These are phyloP conservation scores for Taphrina deformans DNA, from an alignment of 1,139 yeast genomes.

Conservation along the genomic window DNA sequence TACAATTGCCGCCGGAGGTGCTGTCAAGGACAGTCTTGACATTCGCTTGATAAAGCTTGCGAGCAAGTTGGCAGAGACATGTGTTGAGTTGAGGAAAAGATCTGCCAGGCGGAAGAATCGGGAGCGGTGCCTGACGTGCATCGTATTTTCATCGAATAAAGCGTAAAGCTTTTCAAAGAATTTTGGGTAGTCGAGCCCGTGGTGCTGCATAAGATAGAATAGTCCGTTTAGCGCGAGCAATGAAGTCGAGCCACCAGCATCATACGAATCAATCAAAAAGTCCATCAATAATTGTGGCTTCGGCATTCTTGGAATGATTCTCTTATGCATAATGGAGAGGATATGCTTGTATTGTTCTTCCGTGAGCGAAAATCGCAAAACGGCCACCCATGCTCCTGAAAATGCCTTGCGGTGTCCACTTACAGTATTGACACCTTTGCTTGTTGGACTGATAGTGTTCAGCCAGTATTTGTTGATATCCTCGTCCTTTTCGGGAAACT, in stretches of 20 bases:
- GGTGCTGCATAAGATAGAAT: slow-evolving; percentile 76
- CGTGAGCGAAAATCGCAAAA: slow-evolving; percentile 55
- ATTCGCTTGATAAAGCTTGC: slow-evolving; percentile 87
- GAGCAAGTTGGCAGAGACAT: slow-evolving; percentile 74
- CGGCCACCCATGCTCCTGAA: slow-evolving; percentile 65
- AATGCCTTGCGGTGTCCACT: slow-evolving; percentile 60
- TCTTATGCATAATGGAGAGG: slow-evolving; percentile 71
- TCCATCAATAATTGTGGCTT: slow-evolving; percentile 88
- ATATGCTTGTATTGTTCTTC: slow-evolving; percentile 65
- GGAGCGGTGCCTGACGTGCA: slow-evolving; percentile 79
- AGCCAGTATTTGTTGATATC: slow-evolving; percentile 34
- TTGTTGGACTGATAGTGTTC: slow-evolving; percentile 36
- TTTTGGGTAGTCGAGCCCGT: slow-evolving; percentile 89
- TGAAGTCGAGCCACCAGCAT: slow-evolving; percentile 49
- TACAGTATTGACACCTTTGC: slow-evolving; percentile 4
- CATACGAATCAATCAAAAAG: slow-evolving; percentile 83
- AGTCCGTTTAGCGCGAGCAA: slow-evolving; percentile 83
- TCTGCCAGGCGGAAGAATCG: slow-evolving; percentile 87
- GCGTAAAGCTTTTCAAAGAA: slow-evolving; percentile 81
- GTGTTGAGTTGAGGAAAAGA: slow-evolving; percentile 80
- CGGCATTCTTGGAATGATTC: slow-evolving; percentile 76
- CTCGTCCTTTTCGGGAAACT: slow-evolving; percentile 32
- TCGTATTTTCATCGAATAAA: slow-evolving; percentile 65
- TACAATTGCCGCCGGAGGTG: slow-evolving; percentile 89
- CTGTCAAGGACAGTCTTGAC: slow-evolving; percentile 70